Evolutionary conservation across 1,284 basidiomycete genomes (phyloP), one percentile per base, ranked within the genome.

Genomic region (Puccinia polysora): DNA sequence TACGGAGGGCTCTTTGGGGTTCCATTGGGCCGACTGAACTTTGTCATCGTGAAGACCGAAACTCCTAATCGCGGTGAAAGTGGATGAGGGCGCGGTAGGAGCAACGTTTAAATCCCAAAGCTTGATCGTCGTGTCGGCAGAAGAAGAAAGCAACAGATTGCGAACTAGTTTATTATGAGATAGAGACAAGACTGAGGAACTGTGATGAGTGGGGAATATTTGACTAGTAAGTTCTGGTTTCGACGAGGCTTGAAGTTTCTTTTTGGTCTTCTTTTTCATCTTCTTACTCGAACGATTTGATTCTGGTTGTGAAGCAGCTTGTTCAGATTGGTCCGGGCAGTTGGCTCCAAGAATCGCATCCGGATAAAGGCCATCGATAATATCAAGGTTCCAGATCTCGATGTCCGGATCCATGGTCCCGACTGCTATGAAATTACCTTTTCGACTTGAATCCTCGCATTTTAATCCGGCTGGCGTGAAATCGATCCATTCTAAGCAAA

Each of bases 401-500:
- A 99, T 97, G 78, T 95, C 92, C 15, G 95, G 95, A 76, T 98
- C 95, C 76, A 98, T 88, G 2, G 93, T 95, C 10, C 94, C 95
- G 15, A 98, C 94, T 1, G 96, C 96, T 75, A 99, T 88, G 80
- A 89, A 97, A 81, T 89, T 96, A 36, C 95, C 95, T n/a, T 78
- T 76, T 49, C 75, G 75, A 28, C 50, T 30, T 0, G 65, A 62
- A 23, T 75, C 75, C 64, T 75, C 77, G 59, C 74, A 74, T 34
- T 76, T 76, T 25, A 84, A 83, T 7, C 75, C 75, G 18, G 85
- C 83, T 23, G 91, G 90, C 12, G 88, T 85, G 80, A 93, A 97
- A 81, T 98, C 91, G 75, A 98, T 88, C 96, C 96, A 99, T 84
- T 98, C 96, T 73, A 99, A 88, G 78, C 95, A 97, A 73, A 99